Base-by-base conservation (phyloP, 2,329 filamentous ascomycete genomes). In the Venturiaceae sp. region DNA sequence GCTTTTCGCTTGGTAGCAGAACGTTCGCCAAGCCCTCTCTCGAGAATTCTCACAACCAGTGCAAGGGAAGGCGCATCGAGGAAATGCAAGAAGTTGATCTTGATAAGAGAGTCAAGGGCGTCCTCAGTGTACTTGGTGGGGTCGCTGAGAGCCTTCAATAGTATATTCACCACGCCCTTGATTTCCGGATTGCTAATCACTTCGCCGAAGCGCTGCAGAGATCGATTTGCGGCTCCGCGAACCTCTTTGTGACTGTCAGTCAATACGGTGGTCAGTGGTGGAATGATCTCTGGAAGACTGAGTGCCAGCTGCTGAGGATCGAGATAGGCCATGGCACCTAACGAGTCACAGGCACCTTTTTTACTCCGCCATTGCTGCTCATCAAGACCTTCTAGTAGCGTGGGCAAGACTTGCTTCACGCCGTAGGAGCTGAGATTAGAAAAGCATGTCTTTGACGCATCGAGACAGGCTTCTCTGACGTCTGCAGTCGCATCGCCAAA, bases 201-300 rank as follows among this genome's bases (percentile, higher is more conserved):
- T 72, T 99, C 95, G 64, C 95, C 94, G 70, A 99, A 99, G 59
- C 94, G 87, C 76, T 99, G 95, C 75, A 99, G 80, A 75, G 91
- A 96, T 74, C 92, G 86, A 73, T 99, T 99, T 7, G 94, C 94
- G 23, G 90, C 92, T 47, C 84, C 79, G 61, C 94, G 84, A 33
- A 99, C 94, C 74, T 99, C 94, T 73, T 99, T 99, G 76, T 99
- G 94, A 67, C 90, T 96, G 76, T 99, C 94, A 65, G 96, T 99
- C 60, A 99, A 77, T 3, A 97, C 94, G 50, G 87, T 85, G 1
- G 95, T 97, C 59, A 99, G 80, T 16, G 95, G 92, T 28, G 95
- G 94, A 64, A 99, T 99, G 65, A 99, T 99, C 59, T 95, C 92
- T 2, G 94, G 94, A 66, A 99, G 77, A 70, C 92, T 97, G 65